Evolutionary conservation across 495 filamentous ascomycete species (phyloP).

Genomic region (Friedmanniomyces endolithicus): DNA sequence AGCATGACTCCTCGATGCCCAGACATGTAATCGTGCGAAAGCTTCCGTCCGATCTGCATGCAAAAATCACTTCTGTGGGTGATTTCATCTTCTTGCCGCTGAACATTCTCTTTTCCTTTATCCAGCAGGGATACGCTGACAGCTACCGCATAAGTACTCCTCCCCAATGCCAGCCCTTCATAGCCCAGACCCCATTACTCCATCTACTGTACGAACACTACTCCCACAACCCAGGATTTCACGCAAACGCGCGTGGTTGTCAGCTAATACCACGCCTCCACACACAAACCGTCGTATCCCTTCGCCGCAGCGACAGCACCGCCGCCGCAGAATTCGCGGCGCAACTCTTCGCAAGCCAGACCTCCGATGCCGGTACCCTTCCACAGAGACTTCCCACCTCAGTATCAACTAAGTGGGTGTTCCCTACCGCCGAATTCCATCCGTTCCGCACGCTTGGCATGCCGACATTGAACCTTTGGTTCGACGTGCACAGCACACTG

Average conservation of each 20-base stretch:
- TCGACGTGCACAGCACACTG: constrained; percentile 21
- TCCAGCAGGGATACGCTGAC: no score
- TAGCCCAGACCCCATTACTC: no score
- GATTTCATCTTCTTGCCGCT: no score
- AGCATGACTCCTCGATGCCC: no score
- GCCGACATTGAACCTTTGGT: constrained; percentile 21
- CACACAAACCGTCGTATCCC: neutral
- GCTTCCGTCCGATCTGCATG: no score
- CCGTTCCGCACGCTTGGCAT: constrained; percentile 9
- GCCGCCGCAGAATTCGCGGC: constrained; percentile 15
- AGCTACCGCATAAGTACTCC: no score
- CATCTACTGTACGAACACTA: no score
- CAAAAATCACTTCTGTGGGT: no score
- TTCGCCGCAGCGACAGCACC: constrained; percentile 4
- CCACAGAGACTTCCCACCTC: constrained; percentile 17
- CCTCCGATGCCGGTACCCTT: constrained; percentile 14
- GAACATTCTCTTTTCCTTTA: no score
- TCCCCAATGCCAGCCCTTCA: no score
- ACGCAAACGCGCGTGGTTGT: neutral
- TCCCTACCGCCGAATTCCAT: constrained; percentile 12
- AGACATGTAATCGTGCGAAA: no score
- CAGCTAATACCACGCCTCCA: neutral
- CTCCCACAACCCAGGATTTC: no score
- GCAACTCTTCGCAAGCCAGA: constrained; percentile 24
- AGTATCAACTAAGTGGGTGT: constrained; percentile 21